Conservation (phyloP, 2,329 filamentous ascomycete genomes). For the Botrytis fabae region DNA sequence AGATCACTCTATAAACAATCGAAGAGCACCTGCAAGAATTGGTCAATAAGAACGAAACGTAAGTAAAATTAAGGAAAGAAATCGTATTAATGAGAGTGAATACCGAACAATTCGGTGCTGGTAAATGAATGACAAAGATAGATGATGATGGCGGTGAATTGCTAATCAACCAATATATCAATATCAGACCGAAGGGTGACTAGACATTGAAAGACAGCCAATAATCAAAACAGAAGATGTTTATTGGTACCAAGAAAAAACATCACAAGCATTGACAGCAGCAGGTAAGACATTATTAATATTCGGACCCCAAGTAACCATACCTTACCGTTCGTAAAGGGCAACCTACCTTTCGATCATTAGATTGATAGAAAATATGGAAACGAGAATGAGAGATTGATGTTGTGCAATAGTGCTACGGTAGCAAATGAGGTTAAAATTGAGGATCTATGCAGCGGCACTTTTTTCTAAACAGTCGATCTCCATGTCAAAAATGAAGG, state of each 20-base stretch:
- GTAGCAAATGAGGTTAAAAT: conserved; percentile 16
- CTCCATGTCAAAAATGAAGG: background rate
- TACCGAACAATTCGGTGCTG: background rate
- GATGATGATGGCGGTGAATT: conserved; percentile 17
- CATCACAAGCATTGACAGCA: background rate
- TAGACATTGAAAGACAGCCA: background rate
- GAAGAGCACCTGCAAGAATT: background rate
- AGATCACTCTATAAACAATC: background rate
- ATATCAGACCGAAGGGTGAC: background rate
- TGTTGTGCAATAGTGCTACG: background rate
- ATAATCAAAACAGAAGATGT: conserved; percentile 2
- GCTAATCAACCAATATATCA: conserved; percentile 7
- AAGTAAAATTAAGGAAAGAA: background rate
- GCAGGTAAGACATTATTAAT: conserved; percentile 9
- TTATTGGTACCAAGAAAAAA: conserved; percentile 13
- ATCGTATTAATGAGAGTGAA: conserved; percentile 10
- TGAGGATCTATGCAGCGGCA: conserved; percentile 14
- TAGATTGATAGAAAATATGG: conserved; percentile 6
- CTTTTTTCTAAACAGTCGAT: background rate
- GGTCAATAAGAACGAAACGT: background rate
- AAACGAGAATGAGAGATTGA: background rate
- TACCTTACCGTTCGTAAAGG: background rate
- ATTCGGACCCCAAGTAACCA: conserved; percentile 6
- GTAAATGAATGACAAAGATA: conserved; percentile 14
- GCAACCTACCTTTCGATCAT: background rate